Conservation (phyloP, 352 stramenopile species). For the Globisporangium splendens region DNA sequence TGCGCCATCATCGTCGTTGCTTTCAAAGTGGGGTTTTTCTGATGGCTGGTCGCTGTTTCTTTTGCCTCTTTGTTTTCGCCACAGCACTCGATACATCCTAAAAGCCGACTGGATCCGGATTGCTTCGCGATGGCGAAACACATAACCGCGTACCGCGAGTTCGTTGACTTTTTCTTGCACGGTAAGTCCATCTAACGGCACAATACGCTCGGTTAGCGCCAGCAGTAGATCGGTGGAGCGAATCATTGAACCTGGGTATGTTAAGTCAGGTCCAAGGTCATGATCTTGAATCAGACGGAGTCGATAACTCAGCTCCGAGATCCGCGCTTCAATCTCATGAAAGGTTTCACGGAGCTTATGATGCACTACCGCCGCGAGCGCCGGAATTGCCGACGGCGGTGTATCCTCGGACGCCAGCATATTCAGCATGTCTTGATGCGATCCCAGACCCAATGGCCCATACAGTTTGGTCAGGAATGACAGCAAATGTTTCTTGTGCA, state of each 20-base stretch:
- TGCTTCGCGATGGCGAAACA: slow-evolving; percentile 53
- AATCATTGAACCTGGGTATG: slow-evolving; percentile 61
- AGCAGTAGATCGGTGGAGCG: slow-evolving; percentile 72
- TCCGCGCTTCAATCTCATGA: slow-evolving; percentile 66
- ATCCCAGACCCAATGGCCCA: slow-evolving; percentile 51
- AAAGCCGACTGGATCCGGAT: slow-evolving; percentile 66
- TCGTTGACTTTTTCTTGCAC: slow-evolving; percentile 85
- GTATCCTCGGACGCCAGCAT: slow-evolving; percentile 33
- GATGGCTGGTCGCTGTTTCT: background rate
- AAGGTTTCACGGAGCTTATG: slow-evolving; percentile 49
- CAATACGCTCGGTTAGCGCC: slow-evolving; percentile 60
- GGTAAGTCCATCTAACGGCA: slow-evolving; percentile 66
- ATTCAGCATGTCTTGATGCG: slow-evolving; percentile 32
- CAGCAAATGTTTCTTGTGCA: slow-evolving; percentile 69
- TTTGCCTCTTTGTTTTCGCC: slow-evolving; percentile 9
- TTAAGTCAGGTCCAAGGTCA: slow-evolving; percentile 33
- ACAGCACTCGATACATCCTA: slow-evolving; percentile 48
- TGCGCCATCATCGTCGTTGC: background rate
- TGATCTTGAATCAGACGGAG: slow-evolving; percentile 59
- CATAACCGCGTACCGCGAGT: slow-evolving; percentile 64
- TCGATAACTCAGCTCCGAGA: slow-evolving; percentile 63
- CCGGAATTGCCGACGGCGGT: slow-evolving; percentile 19
- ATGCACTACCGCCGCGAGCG: slow-evolving; percentile 31
- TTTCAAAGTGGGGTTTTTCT: background rate
- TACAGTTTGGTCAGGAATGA: slow-evolving; percentile 48